Percentiles rank a stretch among this genome's conserved stretches.
phyloP scores from a whole-genome alignment of 768 basidiomycete genomes.

The Collybia sp. region DNA sequence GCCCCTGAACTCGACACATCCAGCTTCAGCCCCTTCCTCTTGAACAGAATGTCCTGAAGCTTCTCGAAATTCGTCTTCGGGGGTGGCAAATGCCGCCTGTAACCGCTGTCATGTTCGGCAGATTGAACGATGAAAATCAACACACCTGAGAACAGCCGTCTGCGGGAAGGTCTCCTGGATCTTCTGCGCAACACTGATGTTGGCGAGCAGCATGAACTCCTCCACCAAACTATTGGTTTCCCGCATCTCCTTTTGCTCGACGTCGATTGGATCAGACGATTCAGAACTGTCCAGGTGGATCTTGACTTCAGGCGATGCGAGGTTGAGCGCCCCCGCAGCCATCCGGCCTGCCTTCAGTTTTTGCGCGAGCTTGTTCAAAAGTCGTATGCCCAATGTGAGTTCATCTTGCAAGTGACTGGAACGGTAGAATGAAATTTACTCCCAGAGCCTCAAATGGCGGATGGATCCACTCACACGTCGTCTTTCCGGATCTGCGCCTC shows the following conservation, averaged over 20 bases:
- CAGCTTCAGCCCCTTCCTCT: slow-evolving; percentile 75
- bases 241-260: slow-evolving; percentile 87
- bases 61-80: slow-evolving; percentile 94
- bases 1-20: slow-evolving; percentile 92
- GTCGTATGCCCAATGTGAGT: slow-evolving; percentile 78
- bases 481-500: slow-evolving; percentile 94
- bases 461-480: slow-evolving; percentile 58
- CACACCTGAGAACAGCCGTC: slow-evolving; percentile 85
- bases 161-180: slow-evolving; percentile 95
- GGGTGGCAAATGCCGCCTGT: slow-evolving; percentile 85
- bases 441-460: not conserved
- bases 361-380: slow-evolving; percentile 82
- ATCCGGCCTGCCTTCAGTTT: slow-evolving; percentile 85
- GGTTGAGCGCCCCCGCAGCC: slow-evolving; percentile 94
- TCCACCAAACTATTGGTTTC: slow-evolving; percentile 98
- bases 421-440: not conserved
- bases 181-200: slow-evolving; percentile 87
- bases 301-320: slow-evolving; percentile 98
- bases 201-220: slow-evolving; percentile 98
- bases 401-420: slow-evolving; percentile 72
- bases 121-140: not conserved
- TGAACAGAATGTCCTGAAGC: slow-evolving; percentile 85
- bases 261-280: slow-evolving; percentile 93
- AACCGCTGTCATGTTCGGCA: not conserved
- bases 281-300: slow-evolving; percentile 93